A percentile compares a stretch with the other conserved stretches of the same genome.
phyloP scores from a whole-genome alignment of 345 rosid genomes.

The Arabidopsis suecica region DNA sequence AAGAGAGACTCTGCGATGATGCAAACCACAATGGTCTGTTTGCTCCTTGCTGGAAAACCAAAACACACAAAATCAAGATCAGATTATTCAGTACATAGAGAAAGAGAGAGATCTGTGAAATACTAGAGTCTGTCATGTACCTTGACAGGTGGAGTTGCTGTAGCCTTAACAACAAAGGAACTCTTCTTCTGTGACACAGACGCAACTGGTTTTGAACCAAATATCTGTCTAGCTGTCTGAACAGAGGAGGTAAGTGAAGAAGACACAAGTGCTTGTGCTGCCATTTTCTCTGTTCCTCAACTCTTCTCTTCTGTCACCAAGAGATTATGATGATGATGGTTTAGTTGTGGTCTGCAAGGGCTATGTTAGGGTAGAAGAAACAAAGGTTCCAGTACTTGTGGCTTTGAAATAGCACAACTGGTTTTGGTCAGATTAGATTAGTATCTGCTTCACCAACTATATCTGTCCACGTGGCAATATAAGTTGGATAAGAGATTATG shows the following conservation, averaged over 20 bases:
- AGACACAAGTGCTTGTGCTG: constrained; percentile 90
- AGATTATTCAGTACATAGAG: background rate
- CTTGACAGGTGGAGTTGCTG: constrained; percentile 96
- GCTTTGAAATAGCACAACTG: constrained; percentile 37
- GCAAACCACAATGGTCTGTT: constrained; percentile 94
- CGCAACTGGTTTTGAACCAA: constrained; percentile 57
- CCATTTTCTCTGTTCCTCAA: constrained; percentile 52
- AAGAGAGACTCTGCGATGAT: constrained; percentile 83
- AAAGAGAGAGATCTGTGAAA: constrained; percentile 11
- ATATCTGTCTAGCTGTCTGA: constrained; percentile 74
- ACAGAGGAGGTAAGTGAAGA: constrained; percentile 80
- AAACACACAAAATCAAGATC: constrained; percentile 30
- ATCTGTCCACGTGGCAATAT: constrained; percentile 58
- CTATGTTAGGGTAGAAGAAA: constrained; percentile 34
- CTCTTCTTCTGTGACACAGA: constrained; percentile 57
- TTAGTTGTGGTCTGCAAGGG: constrained; percentile 43
- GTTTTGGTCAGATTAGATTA: constrained; percentile 58
- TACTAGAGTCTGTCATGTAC: constrained; percentile 40
- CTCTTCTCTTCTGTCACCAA: constrained; percentile 37
- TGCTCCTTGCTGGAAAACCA: constrained; percentile 74
- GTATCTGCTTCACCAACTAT: constrained; percentile 72
- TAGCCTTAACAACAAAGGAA: constrained; percentile 73
- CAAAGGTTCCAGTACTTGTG: constrained; percentile 38
- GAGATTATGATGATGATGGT: constrained; percentile 34
- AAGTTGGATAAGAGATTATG: constrained; percentile 61